Evolutionary conservation across 1,284 basidiomycete genomes (phyloP).

Genomic region (Ustilago shanxiensis): DNA sequence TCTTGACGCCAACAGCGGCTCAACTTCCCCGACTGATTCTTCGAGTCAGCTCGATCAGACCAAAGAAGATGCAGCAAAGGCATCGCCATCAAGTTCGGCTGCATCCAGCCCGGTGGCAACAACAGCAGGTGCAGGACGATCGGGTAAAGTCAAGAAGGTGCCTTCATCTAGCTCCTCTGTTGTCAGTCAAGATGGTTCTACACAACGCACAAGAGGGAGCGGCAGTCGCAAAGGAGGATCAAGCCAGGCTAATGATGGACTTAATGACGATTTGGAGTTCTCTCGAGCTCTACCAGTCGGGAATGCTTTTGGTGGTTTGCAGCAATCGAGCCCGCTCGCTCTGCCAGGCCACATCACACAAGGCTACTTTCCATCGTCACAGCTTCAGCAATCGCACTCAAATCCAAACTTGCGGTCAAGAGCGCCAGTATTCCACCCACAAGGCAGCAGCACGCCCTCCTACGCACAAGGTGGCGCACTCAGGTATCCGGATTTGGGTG

Average conservation of each 20-base stretch:
- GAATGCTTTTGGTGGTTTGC: constrained; percentile 7
- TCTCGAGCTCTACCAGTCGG: constrained; percentile 25
- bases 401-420: constrained; percentile 42
- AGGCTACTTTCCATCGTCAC: constrained; percentile 26
- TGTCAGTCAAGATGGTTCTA: constrained; percentile 15
- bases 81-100: constrained; percentile 23
- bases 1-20: constrained; percentile 4
- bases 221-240: constrained; percentile 1
- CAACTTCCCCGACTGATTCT: constrained; percentile 26
- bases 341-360: constrained; percentile 9
- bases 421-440: constrained; percentile 41
- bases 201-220: constrained; percentile 10
- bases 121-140: constrained; percentile 15
- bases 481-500: constrained; percentile 22
- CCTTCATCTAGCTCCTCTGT: constrained; percentile 25
- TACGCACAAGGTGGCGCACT: constrained; percentile 25
- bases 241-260: background rate
- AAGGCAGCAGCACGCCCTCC: constrained; percentile 27
- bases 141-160: constrained; percentile 8
- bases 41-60: constrained; percentile 14
- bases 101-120: constrained; percentile 33
- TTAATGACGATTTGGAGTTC: constrained; percentile 42
- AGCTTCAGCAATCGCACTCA: constrained; percentile 42
- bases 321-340: constrained; percentile 33
- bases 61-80: constrained; percentile 12